A percentile compares a stretch with the other conserved stretches of the same genome.
Evolutionary conservation across 164 flowering plant species (phyloP).

Genomic region (Kingdonia uniflora): DNA sequence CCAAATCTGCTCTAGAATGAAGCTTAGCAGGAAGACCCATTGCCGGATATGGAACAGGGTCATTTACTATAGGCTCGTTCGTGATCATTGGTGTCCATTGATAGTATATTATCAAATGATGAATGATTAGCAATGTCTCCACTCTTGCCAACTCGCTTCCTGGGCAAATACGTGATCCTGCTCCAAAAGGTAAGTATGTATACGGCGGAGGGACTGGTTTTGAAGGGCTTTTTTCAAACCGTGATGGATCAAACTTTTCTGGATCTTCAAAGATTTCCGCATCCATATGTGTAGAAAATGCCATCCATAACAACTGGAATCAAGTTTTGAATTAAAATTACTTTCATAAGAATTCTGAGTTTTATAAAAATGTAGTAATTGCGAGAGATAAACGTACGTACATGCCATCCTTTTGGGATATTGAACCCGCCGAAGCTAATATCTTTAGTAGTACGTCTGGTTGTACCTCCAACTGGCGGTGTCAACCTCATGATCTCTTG

Average conservation of each 20-base stretch:
- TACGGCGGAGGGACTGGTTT: not conserved
- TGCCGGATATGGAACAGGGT: conserved; percentile 1
- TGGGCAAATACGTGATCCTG: not conserved
- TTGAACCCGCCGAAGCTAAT: not conserved
- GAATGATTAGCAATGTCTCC: not conserved
- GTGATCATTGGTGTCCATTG: not conserved
- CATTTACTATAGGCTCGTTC: not conserved
- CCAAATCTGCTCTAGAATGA: not conserved
- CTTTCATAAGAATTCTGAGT: not conserved
- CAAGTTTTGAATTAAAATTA: not conserved
- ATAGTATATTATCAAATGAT: not conserved
- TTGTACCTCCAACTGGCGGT: not conserved
- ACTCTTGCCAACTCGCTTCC: not conserved
- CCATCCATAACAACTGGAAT: not conserved
- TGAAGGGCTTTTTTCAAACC: not conserved
- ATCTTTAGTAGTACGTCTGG: not conserved
- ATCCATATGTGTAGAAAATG: not conserved
- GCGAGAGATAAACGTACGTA: not conserved
- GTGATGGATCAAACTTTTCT: not conserved
- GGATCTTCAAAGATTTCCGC: not conserved
- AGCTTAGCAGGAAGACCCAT: conserved; percentile 2
- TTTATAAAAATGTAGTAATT: not conserved
- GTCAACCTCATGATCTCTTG: conserved; percentile 1
- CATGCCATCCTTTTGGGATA: conserved; percentile 4
- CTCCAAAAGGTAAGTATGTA: conserved; percentile 4